These are phyloP conservation scores for Parachaetomium inaequale DNA, from an alignment of 495 filamentous ascomycete genomes.

Conservation along the genomic window DNA sequence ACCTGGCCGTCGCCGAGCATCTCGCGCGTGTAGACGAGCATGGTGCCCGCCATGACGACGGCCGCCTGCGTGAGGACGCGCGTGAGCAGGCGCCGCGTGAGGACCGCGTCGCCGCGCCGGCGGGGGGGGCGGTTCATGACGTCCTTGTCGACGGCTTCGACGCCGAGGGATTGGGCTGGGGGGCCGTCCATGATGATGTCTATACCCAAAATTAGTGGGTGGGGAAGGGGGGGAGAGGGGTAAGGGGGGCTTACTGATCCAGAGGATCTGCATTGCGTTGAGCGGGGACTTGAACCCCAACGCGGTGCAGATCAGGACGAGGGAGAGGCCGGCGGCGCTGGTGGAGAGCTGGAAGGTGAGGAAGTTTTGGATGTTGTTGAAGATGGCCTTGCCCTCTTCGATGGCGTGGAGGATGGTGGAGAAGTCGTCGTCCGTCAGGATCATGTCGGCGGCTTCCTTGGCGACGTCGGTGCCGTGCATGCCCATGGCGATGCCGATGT, in stretches of 20 bases:
- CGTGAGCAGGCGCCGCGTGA: conserved; percentile 74
- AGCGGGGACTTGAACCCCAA: conserved; percentile 90
- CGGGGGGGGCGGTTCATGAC: conserved; percentile 92
- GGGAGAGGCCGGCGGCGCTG: conserved; percentile 85
- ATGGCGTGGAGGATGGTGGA: conserved; percentile 95
- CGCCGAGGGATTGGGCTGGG: conserved; percentile 92
- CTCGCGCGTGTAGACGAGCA: conserved; percentile 84
- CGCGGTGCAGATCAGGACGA: conserved; percentile 88
- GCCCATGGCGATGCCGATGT: conserved; percentile 98
- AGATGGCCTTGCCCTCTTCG: conserved; percentile 98
- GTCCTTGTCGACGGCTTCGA: conserved; percentile 90
- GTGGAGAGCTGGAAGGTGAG: conserved; percentile 98
- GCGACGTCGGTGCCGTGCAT: conserved; percentile 92
- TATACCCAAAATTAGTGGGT: conserved; percentile 39
- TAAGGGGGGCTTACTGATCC: conserved; percentile 79
- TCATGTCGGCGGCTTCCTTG: conserved; percentile 99
- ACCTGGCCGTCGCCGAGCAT: conserved; percentile 78
- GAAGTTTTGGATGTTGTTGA: conserved; percentile 99
- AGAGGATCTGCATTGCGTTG: conserved; percentile 98
- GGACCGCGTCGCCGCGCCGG: conserved; percentile 74
- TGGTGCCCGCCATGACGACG: conserved; percentile 88
- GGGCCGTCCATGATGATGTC: conserved; percentile 99
- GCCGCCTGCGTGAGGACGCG: conserved; percentile 83
- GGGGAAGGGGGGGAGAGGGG: not conserved
- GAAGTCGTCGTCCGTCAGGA: conserved; percentile 95